phyloP scores from a whole-genome alignment of 495 filamentous ascomycete species.

The Articulospora tetracladia region DNA sequence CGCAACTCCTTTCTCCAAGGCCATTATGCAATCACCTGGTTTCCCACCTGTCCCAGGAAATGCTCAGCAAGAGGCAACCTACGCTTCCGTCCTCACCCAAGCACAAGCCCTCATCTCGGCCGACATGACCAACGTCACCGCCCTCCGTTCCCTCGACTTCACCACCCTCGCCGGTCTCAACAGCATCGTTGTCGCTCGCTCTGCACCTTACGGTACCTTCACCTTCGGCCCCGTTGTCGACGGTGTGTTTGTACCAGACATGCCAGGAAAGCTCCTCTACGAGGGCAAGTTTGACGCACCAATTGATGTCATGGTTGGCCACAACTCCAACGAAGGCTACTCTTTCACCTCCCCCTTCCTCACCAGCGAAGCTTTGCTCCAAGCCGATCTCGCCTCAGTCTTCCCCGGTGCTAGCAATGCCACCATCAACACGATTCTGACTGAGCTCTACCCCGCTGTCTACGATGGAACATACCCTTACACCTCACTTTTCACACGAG shows the following conservation, averaged over 20 bases:
- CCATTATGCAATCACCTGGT: constrained; percentile 27
- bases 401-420: constrained; percentile 19
- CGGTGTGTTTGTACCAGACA: constrained; percentile 50
- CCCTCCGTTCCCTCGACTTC: constrained; percentile 44
- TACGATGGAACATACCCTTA: constrained; percentile 39
- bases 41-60: constrained; percentile 17
- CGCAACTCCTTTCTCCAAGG: constrained; percentile 19
- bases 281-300: constrained; percentile 51
- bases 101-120: constrained; percentile 10
- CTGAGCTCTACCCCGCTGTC: constrained; percentile 24
- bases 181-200: constrained; percentile 38
- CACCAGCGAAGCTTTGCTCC: constrained; percentile 31
- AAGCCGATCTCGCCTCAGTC: constrained; percentile 45
- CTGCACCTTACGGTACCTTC: constrained; percentile 39
- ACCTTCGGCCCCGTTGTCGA: constrained; percentile 57
- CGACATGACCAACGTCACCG: constrained; percentile 38
- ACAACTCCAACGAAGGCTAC: constrained; percentile 51
- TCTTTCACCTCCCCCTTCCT: constrained; percentile 17
- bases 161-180: constrained; percentile 47
- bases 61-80: constrained; percentile 14
- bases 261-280: constrained; percentile 52
- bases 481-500: constrained; percentile 34
- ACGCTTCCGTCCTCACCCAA: constrained; percentile 13
- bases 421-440: constrained; percentile 9
- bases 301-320: constrained; percentile 51